Evolutionary conservation across 2,329 filamentous ascomycete species (phyloP).

Genomic region (Monilinia vaccinii-corymbosi): DNA sequence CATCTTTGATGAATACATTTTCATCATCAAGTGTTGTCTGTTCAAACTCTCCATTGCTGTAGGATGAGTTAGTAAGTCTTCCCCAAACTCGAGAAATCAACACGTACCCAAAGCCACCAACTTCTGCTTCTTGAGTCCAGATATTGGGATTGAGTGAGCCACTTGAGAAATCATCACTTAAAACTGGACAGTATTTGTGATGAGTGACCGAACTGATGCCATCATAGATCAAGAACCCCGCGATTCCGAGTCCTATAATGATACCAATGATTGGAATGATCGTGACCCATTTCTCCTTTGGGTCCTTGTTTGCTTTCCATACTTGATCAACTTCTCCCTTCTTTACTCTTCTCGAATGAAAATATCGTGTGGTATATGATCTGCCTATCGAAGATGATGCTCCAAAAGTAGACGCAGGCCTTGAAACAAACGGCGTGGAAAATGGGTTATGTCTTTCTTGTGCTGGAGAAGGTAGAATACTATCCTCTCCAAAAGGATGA

Average conservation of each 20-base stretch:
- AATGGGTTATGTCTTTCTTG: conserved; percentile 22
- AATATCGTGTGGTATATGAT: conserved; percentile 21
- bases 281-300: conserved; percentile 78
- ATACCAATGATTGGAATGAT: conserved; percentile 70
- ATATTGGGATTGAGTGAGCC: conserved; percentile 39
- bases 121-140: conserved; percentile 43
- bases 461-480: conserved; percentile 19
- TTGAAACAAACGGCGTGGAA: conserved; percentile 33
- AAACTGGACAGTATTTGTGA: conserved; percentile 51
- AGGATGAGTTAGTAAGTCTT: background rate
- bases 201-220: conserved; percentile 62
- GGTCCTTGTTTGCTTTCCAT: conserved; percentile 65
- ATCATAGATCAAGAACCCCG: conserved; percentile 67
- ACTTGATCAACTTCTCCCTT: conserved; percentile 69
- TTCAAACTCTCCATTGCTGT: conserved; percentile 72
- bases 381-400: conserved; percentile 33
- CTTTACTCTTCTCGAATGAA: conserved; percentile 42
- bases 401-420: conserved; percentile 34
- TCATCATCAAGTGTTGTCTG: conserved; percentile 62
- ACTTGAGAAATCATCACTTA: conserved; percentile 40
- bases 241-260: conserved; percentile 55
- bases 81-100: conserved; percentile 43
- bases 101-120: conserved; percentile 37
- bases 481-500: conserved; percentile 26
- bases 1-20: conserved; percentile 65